Conservation (phyloP, 208 protist genomes). For the Leishmania turanica region DNA sequence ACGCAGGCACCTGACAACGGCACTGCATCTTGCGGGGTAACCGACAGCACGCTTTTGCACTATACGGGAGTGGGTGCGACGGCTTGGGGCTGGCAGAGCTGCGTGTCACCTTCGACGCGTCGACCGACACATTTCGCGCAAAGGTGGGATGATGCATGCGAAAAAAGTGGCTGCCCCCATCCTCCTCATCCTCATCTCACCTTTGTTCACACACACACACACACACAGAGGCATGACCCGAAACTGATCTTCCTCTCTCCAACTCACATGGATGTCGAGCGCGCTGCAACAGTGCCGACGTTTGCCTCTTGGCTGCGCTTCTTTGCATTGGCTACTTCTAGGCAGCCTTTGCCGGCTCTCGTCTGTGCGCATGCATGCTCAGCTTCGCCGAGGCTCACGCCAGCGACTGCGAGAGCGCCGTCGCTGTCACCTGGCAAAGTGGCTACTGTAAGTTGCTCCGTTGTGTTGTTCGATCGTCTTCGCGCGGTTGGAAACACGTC, state of each 20-base stretch:
- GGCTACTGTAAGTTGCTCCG: neutral
- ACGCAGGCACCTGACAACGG: conserved; percentile 9
- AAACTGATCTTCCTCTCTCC: neutral
- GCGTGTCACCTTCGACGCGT: conserved; percentile 12
- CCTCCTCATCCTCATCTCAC: neutral
- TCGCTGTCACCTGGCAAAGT: neutral
- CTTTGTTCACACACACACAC: neutral
- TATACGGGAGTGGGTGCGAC: conserved; percentile 15
- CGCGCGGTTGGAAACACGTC: neutral
- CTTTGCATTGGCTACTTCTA: neutral
- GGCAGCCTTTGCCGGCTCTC: neutral
- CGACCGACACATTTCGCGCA: neutral
- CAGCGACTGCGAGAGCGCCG: neutral
- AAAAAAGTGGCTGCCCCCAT: neutral
- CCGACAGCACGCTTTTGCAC: conserved; percentile 27
- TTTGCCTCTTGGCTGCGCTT: neutral
- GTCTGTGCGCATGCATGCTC: neutral
- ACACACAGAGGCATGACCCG: neutral
- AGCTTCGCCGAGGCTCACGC: neutral
- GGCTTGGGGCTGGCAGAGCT: conserved; percentile 28
- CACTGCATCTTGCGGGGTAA: neutral
- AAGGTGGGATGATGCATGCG: conserved; percentile 15
- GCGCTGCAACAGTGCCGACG: neutral
- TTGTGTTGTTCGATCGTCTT: neutral
- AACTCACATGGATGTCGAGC: neutral